Evolutionary conservation across 2,329 filamentous ascomycete species (phyloP).

Genomic region (Penicillium occitanis): DNA sequence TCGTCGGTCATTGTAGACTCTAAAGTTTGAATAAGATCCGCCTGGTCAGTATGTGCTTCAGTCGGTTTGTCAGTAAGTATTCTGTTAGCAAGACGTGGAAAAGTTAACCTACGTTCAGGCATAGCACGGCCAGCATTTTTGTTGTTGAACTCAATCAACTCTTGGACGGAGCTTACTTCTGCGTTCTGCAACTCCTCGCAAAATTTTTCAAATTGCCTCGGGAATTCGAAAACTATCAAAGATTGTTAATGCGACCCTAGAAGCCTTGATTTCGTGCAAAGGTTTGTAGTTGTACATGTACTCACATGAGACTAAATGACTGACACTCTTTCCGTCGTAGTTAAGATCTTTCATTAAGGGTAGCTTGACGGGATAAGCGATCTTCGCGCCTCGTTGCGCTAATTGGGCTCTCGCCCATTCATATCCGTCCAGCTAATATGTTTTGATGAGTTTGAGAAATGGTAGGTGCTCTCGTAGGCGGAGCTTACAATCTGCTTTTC

Average conservation of each 20-base stretch:
- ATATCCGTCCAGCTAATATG: constrained; percentile 9
- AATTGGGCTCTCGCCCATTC: constrained; percentile 14
- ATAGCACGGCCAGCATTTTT: constrained; percentile 10
- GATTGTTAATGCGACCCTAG: neutral
- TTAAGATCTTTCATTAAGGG: constrained; percentile 4
- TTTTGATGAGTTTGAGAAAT: neutral
- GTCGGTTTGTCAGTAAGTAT: neutral
- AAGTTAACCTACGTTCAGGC: constrained; percentile 10
- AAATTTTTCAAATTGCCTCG: constrained; percentile 8
- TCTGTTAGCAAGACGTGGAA: neutral
- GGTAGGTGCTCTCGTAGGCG: neutral
- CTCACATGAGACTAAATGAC: constrained; percentile 10
- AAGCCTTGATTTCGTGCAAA: neutral
- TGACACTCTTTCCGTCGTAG: constrained; percentile 12
- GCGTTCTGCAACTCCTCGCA: constrained; percentile 8
- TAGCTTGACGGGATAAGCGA: constrained; percentile 11
- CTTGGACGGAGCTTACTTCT: constrained; percentile 4
- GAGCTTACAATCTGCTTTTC: constrained; percentile 16
- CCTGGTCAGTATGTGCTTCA: constrained; percentile 10
- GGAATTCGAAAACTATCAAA: constrained; percentile 11
- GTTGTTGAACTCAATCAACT: constrained; percentile 15
- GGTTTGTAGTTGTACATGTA: neutral
- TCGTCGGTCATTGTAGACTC: constrained; percentile 9
- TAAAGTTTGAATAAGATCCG: constrained; percentile 2
- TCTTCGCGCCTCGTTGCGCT: constrained; percentile 12